A percentile compares a stretch with the other conserved stretches of the same genome.
phyloP scores from a whole-genome alignment of 208 protist species.

The Leishmania braziliensis region DNA sequence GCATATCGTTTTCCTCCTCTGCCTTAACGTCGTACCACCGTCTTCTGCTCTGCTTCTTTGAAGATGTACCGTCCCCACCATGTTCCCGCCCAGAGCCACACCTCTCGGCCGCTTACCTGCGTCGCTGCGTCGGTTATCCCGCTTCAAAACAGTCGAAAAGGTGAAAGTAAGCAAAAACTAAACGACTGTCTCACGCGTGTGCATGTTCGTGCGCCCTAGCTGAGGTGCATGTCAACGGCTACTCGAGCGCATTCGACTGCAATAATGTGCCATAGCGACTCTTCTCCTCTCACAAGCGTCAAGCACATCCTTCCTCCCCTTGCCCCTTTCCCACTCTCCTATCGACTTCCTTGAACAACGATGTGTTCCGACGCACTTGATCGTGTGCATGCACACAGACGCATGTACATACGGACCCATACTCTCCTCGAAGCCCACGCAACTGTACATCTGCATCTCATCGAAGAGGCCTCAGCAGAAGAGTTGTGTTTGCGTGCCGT shows the following conservation, averaged over 20 bases:
- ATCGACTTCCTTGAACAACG: background rate
- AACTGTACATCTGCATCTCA: background rate
- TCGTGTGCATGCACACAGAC: slow-evolving; percentile 4
- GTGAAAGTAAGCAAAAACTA: background rate
- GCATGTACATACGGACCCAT: background rate
- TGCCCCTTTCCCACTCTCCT: background rate
- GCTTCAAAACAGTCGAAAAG: background rate
- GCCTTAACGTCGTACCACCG: background rate
- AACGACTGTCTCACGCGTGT: background rate
- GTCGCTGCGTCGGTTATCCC: background rate
- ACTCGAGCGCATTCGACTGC: background rate
- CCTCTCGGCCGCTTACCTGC: background rate
- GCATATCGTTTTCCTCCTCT: background rate
- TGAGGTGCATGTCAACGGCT: background rate
- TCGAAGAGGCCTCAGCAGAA: background rate
- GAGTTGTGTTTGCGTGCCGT: background rate
- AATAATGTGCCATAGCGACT: background rate
- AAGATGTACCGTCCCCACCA: background rate
- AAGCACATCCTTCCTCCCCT: background rate
- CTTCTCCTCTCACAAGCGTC: background rate
- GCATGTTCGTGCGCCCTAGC: background rate
- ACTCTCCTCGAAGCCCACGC: background rate
- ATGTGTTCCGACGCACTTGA: background rate
- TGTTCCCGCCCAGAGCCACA: background rate
- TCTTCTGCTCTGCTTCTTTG: background rate